Evolutionary conservation across 2,329 filamentous ascomycete genomes (phyloP).

Genomic region (Pestalotiopsis sp.): DNA sequence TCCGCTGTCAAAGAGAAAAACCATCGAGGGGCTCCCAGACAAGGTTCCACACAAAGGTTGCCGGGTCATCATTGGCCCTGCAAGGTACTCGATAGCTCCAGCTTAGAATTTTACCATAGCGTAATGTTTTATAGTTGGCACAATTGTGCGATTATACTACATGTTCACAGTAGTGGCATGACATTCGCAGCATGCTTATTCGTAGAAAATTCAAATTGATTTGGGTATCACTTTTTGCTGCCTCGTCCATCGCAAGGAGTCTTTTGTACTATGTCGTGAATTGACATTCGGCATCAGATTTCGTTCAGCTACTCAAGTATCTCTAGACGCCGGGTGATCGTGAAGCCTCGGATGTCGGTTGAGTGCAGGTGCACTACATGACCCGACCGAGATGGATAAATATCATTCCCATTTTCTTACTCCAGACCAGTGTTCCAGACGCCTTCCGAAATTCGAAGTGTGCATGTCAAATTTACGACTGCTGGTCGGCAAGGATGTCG

Average conservation of each 20-base stretch:
- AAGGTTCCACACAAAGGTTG: neutral
- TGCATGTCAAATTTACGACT: conserved; percentile 51
- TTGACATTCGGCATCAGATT: conserved; percentile 24
- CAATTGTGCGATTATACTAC: no score
- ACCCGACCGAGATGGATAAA: conserved; percentile 2
- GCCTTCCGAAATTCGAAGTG: conserved; percentile 24
- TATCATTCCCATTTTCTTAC: conserved; percentile 11
- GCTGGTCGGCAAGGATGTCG: conserved; percentile 86
- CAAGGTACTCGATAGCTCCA: no score
- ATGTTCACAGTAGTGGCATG: no score
- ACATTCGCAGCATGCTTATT: neutral
- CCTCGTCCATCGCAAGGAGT: conserved; percentile 14
- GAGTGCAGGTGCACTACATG: neutral
- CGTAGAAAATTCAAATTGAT: conserved; percentile 13
- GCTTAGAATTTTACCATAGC: neutral
- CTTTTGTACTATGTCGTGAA: conserved; percentile 17
- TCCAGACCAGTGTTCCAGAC: conserved; percentile 26
- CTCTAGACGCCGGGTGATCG: conserved; percentile 16
- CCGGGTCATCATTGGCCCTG: neutral
- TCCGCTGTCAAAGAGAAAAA: neutral
- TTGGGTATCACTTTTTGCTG: conserved; percentile 34
- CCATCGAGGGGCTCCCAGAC: neutral
- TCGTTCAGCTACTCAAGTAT: conserved; percentile 21
- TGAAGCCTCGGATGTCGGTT: conserved; percentile 18
- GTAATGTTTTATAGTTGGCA: neutral